Evolutionary conservation across 164 flowering plant species (phyloP).

Genomic region (Kingdonia uniflora): DNA sequence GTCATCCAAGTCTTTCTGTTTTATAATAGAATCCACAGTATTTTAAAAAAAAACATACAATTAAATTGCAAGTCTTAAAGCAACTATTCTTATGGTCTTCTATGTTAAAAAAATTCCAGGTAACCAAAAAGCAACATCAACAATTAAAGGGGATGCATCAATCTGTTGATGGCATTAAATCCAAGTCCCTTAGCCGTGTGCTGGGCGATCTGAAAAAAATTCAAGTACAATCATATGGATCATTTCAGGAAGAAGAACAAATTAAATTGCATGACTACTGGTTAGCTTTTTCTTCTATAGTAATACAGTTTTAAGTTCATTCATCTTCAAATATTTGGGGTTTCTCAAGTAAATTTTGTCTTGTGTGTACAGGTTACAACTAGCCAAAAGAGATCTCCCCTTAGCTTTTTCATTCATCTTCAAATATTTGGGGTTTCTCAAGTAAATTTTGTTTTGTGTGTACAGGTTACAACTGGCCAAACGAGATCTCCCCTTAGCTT

Average conservation of each 20-base stretch:
- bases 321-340: not conserved
- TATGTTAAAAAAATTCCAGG: constrained; percentile 26
- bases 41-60: too few species aligned
- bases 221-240: constrained; percentile 60
- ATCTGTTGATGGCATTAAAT: constrained; percentile 53
- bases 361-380: constrained; percentile 37
- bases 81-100: not conserved
- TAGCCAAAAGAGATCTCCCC: constrained; percentile 56
- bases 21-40: too few species aligned
- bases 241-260: constrained; percentile 66
- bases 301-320: not conserved
- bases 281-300: constrained; percentile 29
- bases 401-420: not conserved
- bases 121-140: constrained; percentile 68
- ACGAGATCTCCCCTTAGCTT: constrained; percentile 48
- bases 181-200: constrained; percentile 51
- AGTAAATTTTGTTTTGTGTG: not conserved
- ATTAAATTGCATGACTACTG: constrained; percentile 70
- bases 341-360: not conserved
- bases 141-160: constrained; percentile 65
- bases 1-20: not conserved
- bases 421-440: not conserved
- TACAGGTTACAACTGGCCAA: constrained; percentile 55
- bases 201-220: constrained; percentile 54
- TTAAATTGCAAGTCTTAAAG: not conserved